Evolutionary conservation across 371 early-diverging fungal species (phyloP), one percentile per base, ranked within the genome.

Genomic region (Actinomucor elegans): DNA sequence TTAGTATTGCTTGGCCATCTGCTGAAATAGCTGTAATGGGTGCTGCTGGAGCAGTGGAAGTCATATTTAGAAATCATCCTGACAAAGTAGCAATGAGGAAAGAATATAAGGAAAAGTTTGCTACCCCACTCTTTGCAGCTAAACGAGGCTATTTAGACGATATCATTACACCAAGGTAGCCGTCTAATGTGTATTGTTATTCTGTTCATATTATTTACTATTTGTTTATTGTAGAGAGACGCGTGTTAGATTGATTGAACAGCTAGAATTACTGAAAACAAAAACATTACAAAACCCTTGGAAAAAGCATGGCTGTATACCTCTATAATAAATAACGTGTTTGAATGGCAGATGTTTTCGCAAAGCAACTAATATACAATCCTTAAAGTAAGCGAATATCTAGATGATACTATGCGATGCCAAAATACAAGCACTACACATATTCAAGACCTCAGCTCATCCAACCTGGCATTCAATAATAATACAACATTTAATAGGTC

Each of bases 1-100:
- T 70, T 40, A 96, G 95, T 78, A 88, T 93, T 61, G 91, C 96
- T 5, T 98, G 97, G 97, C 98, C 98, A 14, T 90, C 94, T 18
- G 96, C 90, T 23, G 98, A 98, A 67, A 94, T 98, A 69, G 98
- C 98, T 24, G 98, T 98, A 43, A 98, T 98, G 98, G 98, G 98
- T 31, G 92, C 94, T 38, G 86, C 94, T 74, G 98, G 96, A 10
- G 98, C 98, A 14, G 98, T 96, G 0, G 97, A 96, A 71, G 93
- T 98, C 65, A 92, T 98, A 55, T 97, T 94, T 85, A 75, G 94
- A 41, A 74, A 88, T 24, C 77, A 73, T 47, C 48, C 67, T 21
- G 88, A 91, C 59, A 87, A 90, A 53, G 79, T 79, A 0, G 62
- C 81, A 51, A 92, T 92, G 17, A 89, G 92, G 77, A 75, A 85